Conservation (phyloP, 2,329 filamentous ascomycete species). For the Verruconis gallopava region DNA sequence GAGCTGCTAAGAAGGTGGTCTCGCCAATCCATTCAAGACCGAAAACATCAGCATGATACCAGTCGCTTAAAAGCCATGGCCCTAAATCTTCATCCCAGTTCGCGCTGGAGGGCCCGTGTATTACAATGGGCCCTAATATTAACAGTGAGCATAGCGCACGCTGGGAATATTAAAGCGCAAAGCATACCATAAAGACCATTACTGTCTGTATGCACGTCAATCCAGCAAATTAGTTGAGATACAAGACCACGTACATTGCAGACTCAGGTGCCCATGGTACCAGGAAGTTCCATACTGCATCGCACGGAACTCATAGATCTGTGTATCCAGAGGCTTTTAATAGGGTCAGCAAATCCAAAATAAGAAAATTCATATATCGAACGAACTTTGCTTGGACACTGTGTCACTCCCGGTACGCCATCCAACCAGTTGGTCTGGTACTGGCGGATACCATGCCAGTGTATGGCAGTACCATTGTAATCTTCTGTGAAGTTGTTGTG, state of each 20-base stretch:
- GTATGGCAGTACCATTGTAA: conserved; percentile 10
- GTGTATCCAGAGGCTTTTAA: conserved; percentile 8
- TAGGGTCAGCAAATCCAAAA: too few species aligned
- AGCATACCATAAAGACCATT: background rate
- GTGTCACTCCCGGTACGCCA: conserved; percentile 12
- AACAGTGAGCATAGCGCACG: conserved; percentile 19
- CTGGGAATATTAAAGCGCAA: conserved; percentile 6
- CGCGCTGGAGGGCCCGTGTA: conserved; percentile 29
- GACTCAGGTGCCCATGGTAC: conserved; percentile 26
- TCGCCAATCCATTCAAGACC: background rate
- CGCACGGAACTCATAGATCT: conserved; percentile 25
- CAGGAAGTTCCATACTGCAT: conserved; percentile 30
- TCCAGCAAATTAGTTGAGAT: too few species aligned
- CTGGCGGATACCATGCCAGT: conserved; percentile 12
- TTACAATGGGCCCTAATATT: conserved; percentile 26
- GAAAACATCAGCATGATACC: conserved; percentile 22
- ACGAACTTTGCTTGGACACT: conserved; percentile 30
- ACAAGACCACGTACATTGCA: conserved; percentile 20
- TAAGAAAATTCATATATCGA: too few species aligned
- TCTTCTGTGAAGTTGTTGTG: conserved; percentile 8
- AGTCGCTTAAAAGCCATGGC: conserved; percentile 39
- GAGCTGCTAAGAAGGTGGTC: background rate
- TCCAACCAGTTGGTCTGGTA: conserved; percentile 9
- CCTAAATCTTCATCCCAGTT: conserved; percentile 50
- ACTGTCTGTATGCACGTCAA: too few species aligned